Base-by-base conservation (phyloP, 345 rosid species). In the Populus simonii region DNA sequence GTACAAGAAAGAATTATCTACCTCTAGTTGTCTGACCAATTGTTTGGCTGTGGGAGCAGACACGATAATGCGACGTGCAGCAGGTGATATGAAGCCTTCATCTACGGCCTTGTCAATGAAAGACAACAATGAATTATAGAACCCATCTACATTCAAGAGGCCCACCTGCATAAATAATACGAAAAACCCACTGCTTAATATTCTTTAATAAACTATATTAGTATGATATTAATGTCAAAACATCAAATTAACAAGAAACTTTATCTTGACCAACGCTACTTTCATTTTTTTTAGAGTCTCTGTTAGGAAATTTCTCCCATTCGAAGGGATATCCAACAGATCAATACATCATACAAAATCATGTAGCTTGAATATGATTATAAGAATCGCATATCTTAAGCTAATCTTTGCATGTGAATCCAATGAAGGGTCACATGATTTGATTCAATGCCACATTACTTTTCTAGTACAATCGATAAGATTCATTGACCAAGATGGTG, bases 91-190 rank as follows among this genome's bases (percentile, higher is more conserved):
- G 69, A 95, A 95, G 43, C 99, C 99, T 90, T 95, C 99, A 76
- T 92, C 98, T 1, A 95, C 98, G 43, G 99, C 97, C 84, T 93
- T 92, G 47, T 95, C 99, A 2, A 95, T 82, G 68, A 95, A 93
- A 71, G 89, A 85, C 83, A 95, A 84, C 80, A 95, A 82, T 7
- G 99, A 95, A 81, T 93, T 91, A 82, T 92, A 95, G 84, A 79
- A 95, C 20, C 98, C 99, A 85, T 95, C 96, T 49, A 95, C 98
- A 82, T 95, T 95, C 87, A 95, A 83, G 25, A 95, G 92, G 49
- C 99, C 98, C 83, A 95, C 99, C 99, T 95, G 84, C 80, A 81
- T 45, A 61, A 22, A 4, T 0, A 27, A 66, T 16, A 66, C 2
- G 68, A 31, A 59, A 59, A 25, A 59, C 65, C 65, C 65, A n/a